Base-by-base conservation (phyloP, 441 rosid species). In the Flueggea neowawraea region DNA sequence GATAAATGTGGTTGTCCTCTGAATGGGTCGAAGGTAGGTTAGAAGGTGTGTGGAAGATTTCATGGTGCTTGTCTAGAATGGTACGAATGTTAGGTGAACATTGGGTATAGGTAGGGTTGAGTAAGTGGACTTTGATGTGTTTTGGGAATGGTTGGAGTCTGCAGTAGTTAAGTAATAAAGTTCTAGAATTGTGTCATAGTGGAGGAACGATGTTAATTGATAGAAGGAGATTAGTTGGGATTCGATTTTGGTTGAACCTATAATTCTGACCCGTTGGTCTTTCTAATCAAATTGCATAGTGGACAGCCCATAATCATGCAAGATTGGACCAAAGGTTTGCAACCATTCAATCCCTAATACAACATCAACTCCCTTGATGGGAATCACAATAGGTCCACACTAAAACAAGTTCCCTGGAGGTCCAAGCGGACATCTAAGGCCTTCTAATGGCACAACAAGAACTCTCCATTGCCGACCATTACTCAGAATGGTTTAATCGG, bases 301-400 rank as follows among this genome's bases (percentile, higher is more conserved):
- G 9, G 41, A 11, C 10, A 33, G n/a, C 12, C 1, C 0, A 12
- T 41, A 64, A 17, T 64, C 54, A 0, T 12, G 16, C 12, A 12
- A 10, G 11, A 55, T 16, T 17, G 31, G 60, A 0, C 61, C 61
- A 0, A 64, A 28, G 6, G 31, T 45, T 15, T 44, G 13, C 43
- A 64, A 55, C 55, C 36, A 64, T n/a, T 55, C 43, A 4, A 45
- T 54, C 14, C 68, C 68, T 0, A 64, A 49, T 10, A 54, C 53
- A 14, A 5, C 14, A 60, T 4, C 3, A 60, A 31, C n/a, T 45
- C 5, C 48, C 6, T 16, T 9, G 16, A 5, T 3, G 13, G 0
- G n/a, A n/a, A n/a, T n/a, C n/a, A n/a, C n/a, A n/a, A n/a, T n/a
- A n/a, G n/a, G n/a, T n/a, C n/a, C n/a, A n/a, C n/a, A n/a, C n/a